Evolutionary conservation across 2,329 filamentous ascomycete species (phyloP).

Genomic region (Cordyceps fumosorosea): DNA sequence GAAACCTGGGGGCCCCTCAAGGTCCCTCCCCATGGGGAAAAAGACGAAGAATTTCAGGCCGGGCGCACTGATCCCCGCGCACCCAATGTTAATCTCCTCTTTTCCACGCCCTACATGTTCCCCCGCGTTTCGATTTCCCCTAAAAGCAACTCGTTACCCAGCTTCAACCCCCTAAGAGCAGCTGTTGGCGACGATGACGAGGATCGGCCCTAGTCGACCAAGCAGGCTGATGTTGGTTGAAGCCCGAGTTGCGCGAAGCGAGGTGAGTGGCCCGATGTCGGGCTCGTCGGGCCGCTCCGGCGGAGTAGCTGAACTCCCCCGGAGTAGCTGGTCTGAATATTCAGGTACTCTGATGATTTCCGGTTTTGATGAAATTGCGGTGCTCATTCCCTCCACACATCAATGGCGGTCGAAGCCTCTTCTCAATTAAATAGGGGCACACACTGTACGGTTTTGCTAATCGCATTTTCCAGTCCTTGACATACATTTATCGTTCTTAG

Average conservation of each 20-base stretch:
- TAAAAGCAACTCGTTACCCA: neutral
- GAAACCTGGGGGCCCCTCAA: neutral
- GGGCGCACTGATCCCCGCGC: neutral
- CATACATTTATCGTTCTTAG: too few species aligned
- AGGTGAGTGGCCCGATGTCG: conserved; percentile 1
- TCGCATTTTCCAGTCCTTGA: too few species aligned
- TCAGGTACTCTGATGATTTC: neutral
- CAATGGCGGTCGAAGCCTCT: too few species aligned
- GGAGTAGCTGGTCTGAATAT: neutral
- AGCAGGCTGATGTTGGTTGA: neutral
- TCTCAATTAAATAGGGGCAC: too few species aligned
- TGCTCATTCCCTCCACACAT: too few species aligned
- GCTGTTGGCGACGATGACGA: neutral
- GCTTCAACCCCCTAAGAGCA: neutral
- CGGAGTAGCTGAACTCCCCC: neutral
- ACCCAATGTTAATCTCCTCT: conserved; percentile 1
- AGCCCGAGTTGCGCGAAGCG: neutral
- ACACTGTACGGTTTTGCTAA: too few species aligned
- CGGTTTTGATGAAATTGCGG: neutral
- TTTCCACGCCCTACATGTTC: conserved; percentile 11
- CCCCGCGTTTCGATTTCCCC: neutral
- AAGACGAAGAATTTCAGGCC: neutral
- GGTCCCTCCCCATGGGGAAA: conserved; percentile 6
- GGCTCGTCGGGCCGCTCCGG: neutral
- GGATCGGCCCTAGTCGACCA: neutral